These are phyloP conservation scores for Globisporangium paroecandrum DNA, from an alignment of 352 stramenopile genomes.

Conservation along the genomic window DNA sequence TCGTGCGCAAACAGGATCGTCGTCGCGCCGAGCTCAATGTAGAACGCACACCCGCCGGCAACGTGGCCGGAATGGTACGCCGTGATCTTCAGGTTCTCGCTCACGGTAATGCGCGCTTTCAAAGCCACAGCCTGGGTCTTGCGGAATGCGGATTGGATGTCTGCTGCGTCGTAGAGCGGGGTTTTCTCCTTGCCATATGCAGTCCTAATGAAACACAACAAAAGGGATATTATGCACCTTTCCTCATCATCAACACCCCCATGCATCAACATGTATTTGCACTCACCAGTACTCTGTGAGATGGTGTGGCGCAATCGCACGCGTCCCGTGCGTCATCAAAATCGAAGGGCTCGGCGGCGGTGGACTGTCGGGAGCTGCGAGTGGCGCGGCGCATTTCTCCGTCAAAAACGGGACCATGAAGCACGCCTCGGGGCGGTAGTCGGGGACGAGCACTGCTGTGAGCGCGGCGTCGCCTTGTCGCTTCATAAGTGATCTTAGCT, in stretches of 20 bases:
- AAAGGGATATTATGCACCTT: not conserved
- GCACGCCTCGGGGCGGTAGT: slow-evolving; percentile 65
- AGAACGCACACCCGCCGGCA: slow-evolving; percentile 69
- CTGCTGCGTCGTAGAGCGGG: slow-evolving; percentile 48
- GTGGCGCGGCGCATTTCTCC: slow-evolving; percentile 46
- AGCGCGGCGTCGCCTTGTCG: slow-evolving; percentile 38
- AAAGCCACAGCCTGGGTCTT: slow-evolving; percentile 46
- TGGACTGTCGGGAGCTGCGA: slow-evolving; percentile 16
- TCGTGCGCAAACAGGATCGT: slow-evolving; percentile 74
- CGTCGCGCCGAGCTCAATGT: slow-evolving; percentile 71
- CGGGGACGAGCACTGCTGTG: slow-evolving; percentile 55
- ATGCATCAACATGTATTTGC: not conserved
- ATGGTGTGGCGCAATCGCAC: slow-evolving; percentile 65
- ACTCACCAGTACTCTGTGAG: slow-evolving; percentile 73
- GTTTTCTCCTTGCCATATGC: slow-evolving; percentile 44
- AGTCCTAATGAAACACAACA: slow-evolving; percentile 26
- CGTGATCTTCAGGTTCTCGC: slow-evolving; percentile 69
- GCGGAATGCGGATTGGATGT: slow-evolving; percentile 53
- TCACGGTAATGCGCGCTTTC: slow-evolving; percentile 56
- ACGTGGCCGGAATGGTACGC: slow-evolving; percentile 81
- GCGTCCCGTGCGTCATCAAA: slow-evolving; percentile 75
- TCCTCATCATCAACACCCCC: not conserved
- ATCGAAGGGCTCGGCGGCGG: slow-evolving; percentile 30
- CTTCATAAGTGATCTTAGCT: slow-evolving; percentile 51
- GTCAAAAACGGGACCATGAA: slow-evolving; percentile 74